A percentile compares a stretch with the other conserved stretches of the same genome.
Conservation (phyloP, 2,329 filamentous ascomycete genomes). For the Aspergillus flavus region DNA sequence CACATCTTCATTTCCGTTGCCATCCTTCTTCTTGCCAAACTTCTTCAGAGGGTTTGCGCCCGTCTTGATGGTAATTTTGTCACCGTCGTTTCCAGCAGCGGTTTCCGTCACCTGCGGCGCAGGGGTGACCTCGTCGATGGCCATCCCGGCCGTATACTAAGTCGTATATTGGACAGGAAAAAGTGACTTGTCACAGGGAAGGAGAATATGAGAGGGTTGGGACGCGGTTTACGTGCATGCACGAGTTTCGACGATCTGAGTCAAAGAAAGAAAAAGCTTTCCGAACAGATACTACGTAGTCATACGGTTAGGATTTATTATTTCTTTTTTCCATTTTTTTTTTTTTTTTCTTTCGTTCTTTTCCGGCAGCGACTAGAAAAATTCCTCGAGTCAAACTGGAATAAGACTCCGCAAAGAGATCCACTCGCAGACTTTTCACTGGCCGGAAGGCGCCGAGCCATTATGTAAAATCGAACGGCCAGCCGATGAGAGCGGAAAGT, state of each 20-base stretch:
- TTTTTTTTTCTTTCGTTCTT: background rate
- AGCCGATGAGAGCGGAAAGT: background rate
- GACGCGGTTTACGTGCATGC: background rate
- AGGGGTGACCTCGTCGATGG: conserved; percentile 10
- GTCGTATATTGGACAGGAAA: background rate
- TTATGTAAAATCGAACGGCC: background rate
- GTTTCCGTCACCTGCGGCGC: conserved; percentile 6
- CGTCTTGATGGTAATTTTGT: background rate
- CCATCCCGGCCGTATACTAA: conserved; percentile 5
- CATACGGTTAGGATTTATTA: background rate
- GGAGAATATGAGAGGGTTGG: background rate
- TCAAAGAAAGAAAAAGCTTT: background rate
- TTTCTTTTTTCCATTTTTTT: background rate
- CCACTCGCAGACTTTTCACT: background rate
- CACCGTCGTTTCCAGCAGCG: background rate
- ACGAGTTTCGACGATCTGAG: background rate
- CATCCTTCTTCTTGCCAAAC: conserved; percentile 7
- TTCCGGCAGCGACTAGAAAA: conserved; percentile 17
- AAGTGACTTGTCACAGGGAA: background rate
- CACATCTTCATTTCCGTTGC: background rate
- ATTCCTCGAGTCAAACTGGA: background rate
- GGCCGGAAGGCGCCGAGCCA: background rate
- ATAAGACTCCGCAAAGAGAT: background rate
- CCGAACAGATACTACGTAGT: background rate
- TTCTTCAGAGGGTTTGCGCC: background rate